These are phyloP conservation scores for Albugo candida DNA, from an alignment of 352 stramenopile genomes.

Conservation along the genomic window DNA sequence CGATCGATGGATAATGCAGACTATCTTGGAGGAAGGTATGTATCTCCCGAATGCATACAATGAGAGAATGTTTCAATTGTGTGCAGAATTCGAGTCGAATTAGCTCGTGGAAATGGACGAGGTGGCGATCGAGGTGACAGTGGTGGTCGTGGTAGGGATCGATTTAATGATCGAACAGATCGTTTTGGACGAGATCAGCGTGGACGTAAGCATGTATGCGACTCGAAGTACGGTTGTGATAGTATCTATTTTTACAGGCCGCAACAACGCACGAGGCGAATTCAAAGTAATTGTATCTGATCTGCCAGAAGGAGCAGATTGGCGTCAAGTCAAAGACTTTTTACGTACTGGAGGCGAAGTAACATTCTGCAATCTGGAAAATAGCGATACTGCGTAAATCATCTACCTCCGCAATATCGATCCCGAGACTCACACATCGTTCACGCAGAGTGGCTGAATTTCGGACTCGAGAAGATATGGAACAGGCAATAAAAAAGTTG, in stretches of 20 bases:
- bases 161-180: slow-evolving; percentile 30
- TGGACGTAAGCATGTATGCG: slow-evolving; percentile 10
- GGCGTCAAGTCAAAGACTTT: slow-evolving; percentile 78
- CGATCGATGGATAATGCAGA: slow-evolving; percentile 71
- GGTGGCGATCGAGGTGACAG: slow-evolving; percentile 37
- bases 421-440: neutral
- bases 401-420: neutral
- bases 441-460: slow-evolving; percentile 52
- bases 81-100: slow-evolving; percentile 54
- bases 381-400: slow-evolving; percentile 63
- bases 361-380: slow-evolving; percentile 70
- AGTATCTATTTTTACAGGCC: slow-evolving; percentile 9
- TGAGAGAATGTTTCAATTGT: neutral
- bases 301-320: slow-evolving; percentile 55
- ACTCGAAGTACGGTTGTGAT: neutral
- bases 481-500: slow-evolving; percentile 68
- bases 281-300: slow-evolving; percentile 61
- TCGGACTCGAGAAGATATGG: slow-evolving; percentile 60
- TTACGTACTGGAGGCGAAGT: slow-evolving; percentile 66
- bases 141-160: slow-evolving; percentile 13
- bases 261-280: slow-evolving; percentile 55
- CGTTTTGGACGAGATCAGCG: slow-evolving; percentile 13
- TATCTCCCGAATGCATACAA: neutral
- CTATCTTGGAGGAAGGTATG: slow-evolving; percentile 67
- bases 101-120: slow-evolving; percentile 22